A percentile compares a stretch with the other conserved stretches of the same genome.
These are phyloP conservation scores for Trichothecium roseum DNA, from an alignment of 2,329 filamentous ascomycete species.

Conservation along the genomic window DNA sequence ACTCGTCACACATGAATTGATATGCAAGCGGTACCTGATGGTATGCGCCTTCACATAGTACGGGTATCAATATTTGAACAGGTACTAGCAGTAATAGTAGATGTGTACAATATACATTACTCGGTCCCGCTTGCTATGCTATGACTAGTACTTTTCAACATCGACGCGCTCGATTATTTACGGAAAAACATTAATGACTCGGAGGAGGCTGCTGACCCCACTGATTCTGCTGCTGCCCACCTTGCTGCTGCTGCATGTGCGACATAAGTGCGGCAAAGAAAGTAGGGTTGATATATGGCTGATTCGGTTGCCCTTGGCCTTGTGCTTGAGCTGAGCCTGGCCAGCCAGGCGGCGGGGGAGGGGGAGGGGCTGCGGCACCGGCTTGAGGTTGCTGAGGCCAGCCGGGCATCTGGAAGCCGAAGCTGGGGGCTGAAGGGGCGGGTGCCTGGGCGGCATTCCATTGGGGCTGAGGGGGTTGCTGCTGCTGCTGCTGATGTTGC, in stretches of 20 bases:
- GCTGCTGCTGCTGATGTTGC: slow-evolving; percentile 19
- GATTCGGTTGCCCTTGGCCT: slow-evolving; percentile 18
- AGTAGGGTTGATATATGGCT: slow-evolving; percentile 45
- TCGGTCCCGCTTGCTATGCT: too few species aligned
- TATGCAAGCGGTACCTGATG: too few species aligned
- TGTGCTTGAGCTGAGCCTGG: slow-evolving; percentile 20
- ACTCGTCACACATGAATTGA: too few species aligned
- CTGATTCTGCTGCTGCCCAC: slow-evolving; percentile 16
- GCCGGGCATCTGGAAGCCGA: slow-evolving; percentile 32
- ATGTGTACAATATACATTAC: too few species aligned
- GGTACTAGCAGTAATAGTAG: too few species aligned
- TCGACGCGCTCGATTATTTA: too few species aligned
- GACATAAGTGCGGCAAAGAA: slow-evolving; percentile 41
- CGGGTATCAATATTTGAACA: too few species aligned
- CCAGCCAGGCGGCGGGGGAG: slow-evolving; percentile 30
- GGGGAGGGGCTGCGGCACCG: slow-evolving; percentile 22
- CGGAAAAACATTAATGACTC: slow-evolving; percentile 10
- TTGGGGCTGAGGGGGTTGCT: slow-evolving; percentile 9
- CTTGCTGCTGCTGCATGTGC: slow-evolving; percentile 27
- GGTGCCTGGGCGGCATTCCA: slow-evolving; percentile 9
- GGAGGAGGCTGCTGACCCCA: slow-evolving; percentile 18
- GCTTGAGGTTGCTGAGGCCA: slow-evolving; percentile 27
- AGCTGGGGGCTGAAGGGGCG: slow-evolving; percentile 14
- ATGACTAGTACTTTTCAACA: too few species aligned
- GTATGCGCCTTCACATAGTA: too few species aligned